Conservation (phyloP, 345 rosid species). For the Aquilaria sinensis region DNA sequence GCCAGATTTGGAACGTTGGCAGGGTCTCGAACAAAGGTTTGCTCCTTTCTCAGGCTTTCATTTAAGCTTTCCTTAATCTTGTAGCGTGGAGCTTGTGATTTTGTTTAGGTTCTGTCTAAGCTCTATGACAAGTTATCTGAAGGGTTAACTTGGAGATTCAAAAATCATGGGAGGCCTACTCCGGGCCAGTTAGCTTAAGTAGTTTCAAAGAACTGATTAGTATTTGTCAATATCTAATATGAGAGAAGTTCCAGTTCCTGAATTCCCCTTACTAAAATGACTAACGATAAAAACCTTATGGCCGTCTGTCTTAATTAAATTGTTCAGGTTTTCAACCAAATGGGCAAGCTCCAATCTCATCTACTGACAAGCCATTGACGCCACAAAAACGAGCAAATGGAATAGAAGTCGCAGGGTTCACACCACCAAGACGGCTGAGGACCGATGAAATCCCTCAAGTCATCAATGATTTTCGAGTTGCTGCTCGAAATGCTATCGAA, state of each 20-base stretch:
- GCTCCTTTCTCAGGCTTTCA: neutral
- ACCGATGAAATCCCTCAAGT: constrained; percentile 64
- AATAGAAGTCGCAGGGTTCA: constrained; percentile 29
- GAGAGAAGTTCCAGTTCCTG: neutral
- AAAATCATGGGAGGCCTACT: no score
- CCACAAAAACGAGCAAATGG: constrained; percentile 41
- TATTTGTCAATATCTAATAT: neutral
- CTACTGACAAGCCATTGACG: constrained; percentile 42
- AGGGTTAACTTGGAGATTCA: no score
- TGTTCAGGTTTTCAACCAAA: constrained; percentile 50
- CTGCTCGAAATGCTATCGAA: constrained; percentile 75
- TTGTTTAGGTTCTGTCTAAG: no score
- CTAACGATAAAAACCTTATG: no score
- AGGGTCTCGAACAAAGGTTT: constrained; percentile 55
- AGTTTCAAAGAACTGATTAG: no score
- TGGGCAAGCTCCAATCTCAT: constrained; percentile 62
- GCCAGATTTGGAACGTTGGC: constrained; percentile 75
- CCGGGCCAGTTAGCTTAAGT: no score
- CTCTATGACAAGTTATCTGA: no score
- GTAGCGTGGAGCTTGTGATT: no score
- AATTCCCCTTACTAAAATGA: neutral
- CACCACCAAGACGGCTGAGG: constrained; percentile 50
- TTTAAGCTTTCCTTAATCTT: no score
- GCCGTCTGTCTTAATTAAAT: no score
- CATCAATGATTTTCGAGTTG: constrained; percentile 59